phyloP scores from a whole-genome alignment of 1,139 yeast genomes.

The Suhomyces atakaporum region DNA sequence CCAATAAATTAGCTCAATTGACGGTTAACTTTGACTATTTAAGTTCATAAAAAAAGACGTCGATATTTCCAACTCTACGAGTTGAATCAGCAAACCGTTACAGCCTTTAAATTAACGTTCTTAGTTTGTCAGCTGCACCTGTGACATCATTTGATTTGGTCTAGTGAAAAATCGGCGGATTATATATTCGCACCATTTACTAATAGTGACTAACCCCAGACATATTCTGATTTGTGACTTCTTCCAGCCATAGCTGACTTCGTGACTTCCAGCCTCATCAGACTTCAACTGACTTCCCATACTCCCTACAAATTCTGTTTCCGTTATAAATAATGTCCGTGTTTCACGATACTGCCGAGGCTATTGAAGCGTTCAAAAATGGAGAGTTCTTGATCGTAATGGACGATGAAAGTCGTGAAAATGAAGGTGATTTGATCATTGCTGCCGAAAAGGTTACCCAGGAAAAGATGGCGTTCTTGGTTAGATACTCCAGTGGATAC shows the following conservation, averaged over 20 bases:
- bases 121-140: conserved; percentile 2
- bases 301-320: no score
- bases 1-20: no score
- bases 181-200: not conserved
- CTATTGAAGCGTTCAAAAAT: conserved; percentile 74
- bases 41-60: no score
- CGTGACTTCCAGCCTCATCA: no score
- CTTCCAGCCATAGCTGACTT: no score
- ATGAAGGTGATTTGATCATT: conserved; percentile 94
- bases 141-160: conserved; percentile 2
- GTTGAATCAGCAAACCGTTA: no score
- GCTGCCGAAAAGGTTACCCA: conserved; percentile 84
- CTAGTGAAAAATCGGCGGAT: conserved; percentile 5
- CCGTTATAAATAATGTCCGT: no score
- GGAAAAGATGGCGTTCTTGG: conserved; percentile 91
- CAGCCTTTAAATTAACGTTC: no score
- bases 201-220: not conserved
- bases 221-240: no score
- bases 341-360: conserved; percentile 47
- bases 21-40: no score
- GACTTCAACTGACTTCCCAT: conserved; percentile 26
- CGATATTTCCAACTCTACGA: no score
- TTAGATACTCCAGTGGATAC: conserved; percentile 86
- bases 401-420: conserved; percentile 95
- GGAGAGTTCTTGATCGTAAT: conserved; percentile 92